phyloP scores from a whole-genome alignment of 169 alveolate genomes.

The Eimeria acervulina region DNA sequence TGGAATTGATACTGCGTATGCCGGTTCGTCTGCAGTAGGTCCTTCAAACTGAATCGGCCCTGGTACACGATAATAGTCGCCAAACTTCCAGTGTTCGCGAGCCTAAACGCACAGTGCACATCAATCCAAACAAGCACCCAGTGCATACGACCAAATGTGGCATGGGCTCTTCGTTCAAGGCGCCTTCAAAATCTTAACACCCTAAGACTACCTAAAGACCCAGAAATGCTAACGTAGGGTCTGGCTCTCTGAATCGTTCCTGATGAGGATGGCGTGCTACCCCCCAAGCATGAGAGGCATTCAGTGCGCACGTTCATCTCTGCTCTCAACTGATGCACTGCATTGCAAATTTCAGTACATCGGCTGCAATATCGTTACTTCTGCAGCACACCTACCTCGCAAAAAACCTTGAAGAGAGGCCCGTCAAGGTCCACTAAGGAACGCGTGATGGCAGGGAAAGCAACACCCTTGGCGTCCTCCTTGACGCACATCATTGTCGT shows the following conservation, averaged over 20 bases:
- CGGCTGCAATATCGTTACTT: background rate
- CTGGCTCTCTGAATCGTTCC: background rate
- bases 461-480: slow-evolving; percentile 89
- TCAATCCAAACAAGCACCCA: background rate
- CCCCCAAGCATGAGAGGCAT: background rate
- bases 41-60: slow-evolving; percentile 97
- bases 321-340: background rate
- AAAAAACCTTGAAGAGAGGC: slow-evolving; percentile 94
- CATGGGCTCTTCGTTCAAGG: background rate
- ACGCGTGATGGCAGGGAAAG: slow-evolving; percentile 95
- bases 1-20: slow-evolving; percentile 71
- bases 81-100: slow-evolving; percentile 96
- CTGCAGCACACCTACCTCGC: slow-evolving; percentile 67
- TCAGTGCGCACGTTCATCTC: background rate
- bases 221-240: background rate
- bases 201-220: background rate
- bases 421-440: slow-evolving; percentile 97
- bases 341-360: no score
- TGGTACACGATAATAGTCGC: slow-evolving; percentile 96
- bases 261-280: background rate
- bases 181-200: background rate
- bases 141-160: background rate
- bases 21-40: slow-evolving; percentile 72
- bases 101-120: slow-evolving; percentile 84
- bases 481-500: slow-evolving; percentile 91